Percentiles rank a stretch among this genome's conserved stretches.
Conservation (phyloP, 225 moss, liverwort and hornwort genomes). For the Marchantia polymorpha region DNA sequence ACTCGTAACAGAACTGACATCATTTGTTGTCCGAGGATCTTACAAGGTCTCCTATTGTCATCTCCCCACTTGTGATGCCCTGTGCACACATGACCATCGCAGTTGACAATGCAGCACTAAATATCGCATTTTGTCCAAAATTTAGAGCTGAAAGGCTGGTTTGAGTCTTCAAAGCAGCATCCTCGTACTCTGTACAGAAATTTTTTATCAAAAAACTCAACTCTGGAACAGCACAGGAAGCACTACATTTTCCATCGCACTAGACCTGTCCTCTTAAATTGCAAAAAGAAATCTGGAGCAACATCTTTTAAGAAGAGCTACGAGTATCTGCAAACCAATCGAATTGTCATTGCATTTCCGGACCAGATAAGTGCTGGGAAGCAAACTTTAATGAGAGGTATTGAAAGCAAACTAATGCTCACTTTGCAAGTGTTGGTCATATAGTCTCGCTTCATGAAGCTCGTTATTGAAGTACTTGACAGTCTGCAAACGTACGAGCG, state of each 20-base stretch:
- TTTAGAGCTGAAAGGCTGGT: conserved; percentile 94
- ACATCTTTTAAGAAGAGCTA: neutral
- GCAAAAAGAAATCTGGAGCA: neutral
- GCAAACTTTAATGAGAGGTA: neutral
- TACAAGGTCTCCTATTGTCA: conserved; percentile 98
- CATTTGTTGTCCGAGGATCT: neutral
- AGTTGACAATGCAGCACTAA: conserved; percentile 86
- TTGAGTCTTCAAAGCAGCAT: conserved; percentile 91
- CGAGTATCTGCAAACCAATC: neutral
- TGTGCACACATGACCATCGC: conserved; percentile 98
- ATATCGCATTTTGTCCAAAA: conserved; percentile 92
- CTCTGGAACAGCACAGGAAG: neutral
- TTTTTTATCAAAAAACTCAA: neutral
- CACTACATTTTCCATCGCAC: neutral
- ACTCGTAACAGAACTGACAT: neutral
- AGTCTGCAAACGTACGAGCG: conserved; percentile 65
- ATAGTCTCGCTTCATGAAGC: conserved; percentile 79
- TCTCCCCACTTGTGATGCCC: conserved; percentile 87
- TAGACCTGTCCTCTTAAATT: neutral
- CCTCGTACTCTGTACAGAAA: conserved; percentile 72
- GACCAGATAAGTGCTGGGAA: neutral
- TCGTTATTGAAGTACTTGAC: conserved; percentile 99
- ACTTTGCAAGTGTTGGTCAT: conserved; percentile 82
- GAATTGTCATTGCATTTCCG: neutral
- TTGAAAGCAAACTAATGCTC: conserved; percentile 21